These are phyloP conservation scores for Fusarium veterinarium DNA, from an alignment of 2,329 filamentous ascomycete genomes.

Conservation along the genomic window DNA sequence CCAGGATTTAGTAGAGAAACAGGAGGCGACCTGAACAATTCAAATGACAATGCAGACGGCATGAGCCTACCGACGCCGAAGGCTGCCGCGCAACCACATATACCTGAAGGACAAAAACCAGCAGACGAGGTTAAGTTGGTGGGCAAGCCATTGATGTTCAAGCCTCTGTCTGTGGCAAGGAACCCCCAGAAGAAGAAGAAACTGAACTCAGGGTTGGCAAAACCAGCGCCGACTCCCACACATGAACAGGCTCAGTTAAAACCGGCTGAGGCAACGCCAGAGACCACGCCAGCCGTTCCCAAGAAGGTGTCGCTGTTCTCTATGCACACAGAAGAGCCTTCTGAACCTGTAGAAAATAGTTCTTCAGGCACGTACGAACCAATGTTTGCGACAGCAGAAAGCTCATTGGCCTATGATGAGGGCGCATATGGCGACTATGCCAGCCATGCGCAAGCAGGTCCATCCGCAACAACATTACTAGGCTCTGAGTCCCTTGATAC, in stretches of 20 bases:
- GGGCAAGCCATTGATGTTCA: conserved; percentile 88
- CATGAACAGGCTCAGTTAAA: conserved; percentile 23
- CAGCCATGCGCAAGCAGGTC: conserved; percentile 47
- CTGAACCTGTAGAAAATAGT: conserved; percentile 37
- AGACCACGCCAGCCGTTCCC: conserved; percentile 39
- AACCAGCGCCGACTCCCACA: conserved; percentile 10
- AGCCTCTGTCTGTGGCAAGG: conserved; percentile 84
- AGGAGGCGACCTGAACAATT: conserved; percentile 37
- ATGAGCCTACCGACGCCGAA: conserved; percentile 57
- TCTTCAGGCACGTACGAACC: conserved; percentile 60
- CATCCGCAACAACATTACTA: conserved; percentile 45
- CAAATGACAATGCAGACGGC: conserved; percentile 36
- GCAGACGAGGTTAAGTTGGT: conserved; percentile 75
- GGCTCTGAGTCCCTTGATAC: conserved; percentile 70
- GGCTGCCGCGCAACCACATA: conserved; percentile 57
- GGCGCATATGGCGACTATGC: conserved; percentile 49
- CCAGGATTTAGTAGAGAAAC: conserved; percentile 80
- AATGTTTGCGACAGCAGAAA: conserved; percentile 56
- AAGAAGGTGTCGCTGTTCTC: conserved; percentile 78
- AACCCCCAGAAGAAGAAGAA: conserved; percentile 77
- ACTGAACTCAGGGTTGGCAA: conserved; percentile 38
- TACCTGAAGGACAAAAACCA: conserved; percentile 67
- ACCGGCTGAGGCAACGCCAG: conserved; percentile 31
- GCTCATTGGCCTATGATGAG: conserved; percentile 31
- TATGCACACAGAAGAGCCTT: conserved; percentile 59